These are phyloP conservation scores for Trypanosoma mega DNA, from an alignment of 208 protist genomes.

Conservation along the genomic window DNA sequence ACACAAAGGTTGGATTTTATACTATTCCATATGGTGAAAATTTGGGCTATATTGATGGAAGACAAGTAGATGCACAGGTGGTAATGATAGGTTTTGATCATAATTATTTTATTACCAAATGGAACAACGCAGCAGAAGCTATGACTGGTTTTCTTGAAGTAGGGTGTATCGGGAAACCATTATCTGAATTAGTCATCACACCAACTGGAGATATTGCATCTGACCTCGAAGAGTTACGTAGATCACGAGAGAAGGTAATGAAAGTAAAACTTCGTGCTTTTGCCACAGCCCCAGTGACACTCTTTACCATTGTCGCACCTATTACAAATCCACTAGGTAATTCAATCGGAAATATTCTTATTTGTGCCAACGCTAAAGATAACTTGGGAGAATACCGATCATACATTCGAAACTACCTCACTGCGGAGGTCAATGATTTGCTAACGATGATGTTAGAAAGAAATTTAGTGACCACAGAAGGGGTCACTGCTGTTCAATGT, in stretches of 20 bases:
- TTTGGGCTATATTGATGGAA: constrained; percentile 86
- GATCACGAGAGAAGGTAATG: constrained; percentile 39
- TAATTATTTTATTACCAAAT: constrained; percentile 76
- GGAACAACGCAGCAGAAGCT: constrained; percentile 83
- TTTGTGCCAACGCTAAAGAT: constrained; percentile 85
- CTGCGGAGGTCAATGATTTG: constrained; percentile 46
- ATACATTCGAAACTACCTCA: constrained; percentile 81
- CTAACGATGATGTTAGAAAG: constrained; percentile 48
- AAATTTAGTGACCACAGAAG: neutral
- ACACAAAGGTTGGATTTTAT: constrained; percentile 75
- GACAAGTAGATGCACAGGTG: constrained; percentile 77
- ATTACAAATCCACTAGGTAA: constrained; percentile 55
- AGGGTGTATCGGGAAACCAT: constrained; percentile 80
- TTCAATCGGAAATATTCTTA: constrained; percentile 76
- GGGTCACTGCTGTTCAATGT: constrained; percentile 7
- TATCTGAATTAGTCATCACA: constrained; percentile 77
- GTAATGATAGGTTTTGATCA: constrained; percentile 89
- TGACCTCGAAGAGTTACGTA: constrained; percentile 37
- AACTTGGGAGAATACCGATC: constrained; percentile 75
- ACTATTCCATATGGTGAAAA: constrained; percentile 66
- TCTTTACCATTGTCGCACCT: constrained; percentile 74
- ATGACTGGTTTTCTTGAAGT: constrained; percentile 84
- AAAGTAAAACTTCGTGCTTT: constrained; percentile 84
- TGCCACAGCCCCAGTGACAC: constrained; percentile 64
- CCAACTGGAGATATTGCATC: constrained; percentile 31